These are phyloP conservation scores for Huntiella decipiens DNA, from an alignment of 2,329 filamentous ascomycete genomes.

Conservation along the genomic window DNA sequence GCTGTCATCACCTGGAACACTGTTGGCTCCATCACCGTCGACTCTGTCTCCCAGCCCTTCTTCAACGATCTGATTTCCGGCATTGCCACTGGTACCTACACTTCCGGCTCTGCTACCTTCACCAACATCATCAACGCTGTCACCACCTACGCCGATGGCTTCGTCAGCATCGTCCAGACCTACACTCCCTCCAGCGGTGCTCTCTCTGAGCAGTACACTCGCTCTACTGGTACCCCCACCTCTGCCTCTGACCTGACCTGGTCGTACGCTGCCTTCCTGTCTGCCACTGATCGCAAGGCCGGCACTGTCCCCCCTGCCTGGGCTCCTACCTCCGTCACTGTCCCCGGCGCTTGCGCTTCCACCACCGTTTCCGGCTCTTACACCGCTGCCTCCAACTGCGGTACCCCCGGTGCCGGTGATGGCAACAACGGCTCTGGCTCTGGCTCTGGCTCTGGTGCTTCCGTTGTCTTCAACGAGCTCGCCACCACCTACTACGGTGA, in stretches of 20 bases:
- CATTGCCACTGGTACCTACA: conserved; percentile 43
- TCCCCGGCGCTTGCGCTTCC: conserved; percentile 30
- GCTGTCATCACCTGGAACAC: conserved; percentile 53
- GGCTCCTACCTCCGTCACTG: conserved; percentile 26
- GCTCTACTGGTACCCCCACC: conserved; percentile 30
- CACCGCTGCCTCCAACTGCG: conserved; percentile 18
- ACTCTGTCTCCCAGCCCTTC: conserved; percentile 46
- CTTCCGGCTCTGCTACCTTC: conserved; percentile 27
- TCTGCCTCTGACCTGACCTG: conserved; percentile 52
- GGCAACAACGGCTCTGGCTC: conserved; percentile 8
- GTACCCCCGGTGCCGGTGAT: conserved; percentile 13
- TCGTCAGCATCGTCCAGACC: conserved; percentile 39
- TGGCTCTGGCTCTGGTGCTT: conserved; percentile 1
- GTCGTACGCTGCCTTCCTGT: conserved; percentile 55
- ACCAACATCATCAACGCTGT: conserved; percentile 36
- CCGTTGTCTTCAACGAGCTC: conserved; percentile 41
- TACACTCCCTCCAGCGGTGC: conserved; percentile 46
- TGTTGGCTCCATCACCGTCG: conserved; percentile 44
- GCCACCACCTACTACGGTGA: conserved; percentile 41
- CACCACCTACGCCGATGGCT: conserved; percentile 39
- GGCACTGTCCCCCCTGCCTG: conserved; percentile 37
- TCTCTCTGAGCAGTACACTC: conserved; percentile 47
- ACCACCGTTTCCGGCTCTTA: conserved; percentile 32
- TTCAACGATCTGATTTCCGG: conserved; percentile 46
- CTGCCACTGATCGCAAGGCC: conserved; percentile 37